These are phyloP conservation scores for Penicillium sp. DNA, from an alignment of 2,329 filamentous ascomycete genomes.

Conservation along the genomic window DNA sequence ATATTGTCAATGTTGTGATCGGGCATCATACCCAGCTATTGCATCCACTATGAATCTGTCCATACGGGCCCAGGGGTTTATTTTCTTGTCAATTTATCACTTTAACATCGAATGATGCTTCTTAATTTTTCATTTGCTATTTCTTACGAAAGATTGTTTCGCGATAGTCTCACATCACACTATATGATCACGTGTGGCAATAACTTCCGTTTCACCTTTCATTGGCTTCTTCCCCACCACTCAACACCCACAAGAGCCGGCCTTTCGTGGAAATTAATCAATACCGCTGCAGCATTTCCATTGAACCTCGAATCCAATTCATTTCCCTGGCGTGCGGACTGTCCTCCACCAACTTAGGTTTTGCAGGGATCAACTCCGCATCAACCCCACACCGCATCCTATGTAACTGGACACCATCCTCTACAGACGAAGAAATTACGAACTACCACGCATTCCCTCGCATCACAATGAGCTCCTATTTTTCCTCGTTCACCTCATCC, in stretches of 20 bases:
- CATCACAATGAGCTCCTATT: conserved; percentile 67
- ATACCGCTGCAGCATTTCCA: not conserved
- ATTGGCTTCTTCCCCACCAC: not conserved
- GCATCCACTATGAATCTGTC: conserved; percentile 23
- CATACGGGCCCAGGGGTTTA: conserved; percentile 10
- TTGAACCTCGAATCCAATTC: not conserved
- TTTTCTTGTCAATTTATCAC: not conserved
- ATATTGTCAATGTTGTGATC: conserved; percentile 21
- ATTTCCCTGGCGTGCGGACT: conserved; percentile 1
- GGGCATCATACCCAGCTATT: conserved; percentile 35
- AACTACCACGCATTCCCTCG: not conserved
- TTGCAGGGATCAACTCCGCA: conserved; percentile 16
- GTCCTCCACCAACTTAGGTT: too few species aligned
- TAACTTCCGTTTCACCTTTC: conserved; percentile 4
- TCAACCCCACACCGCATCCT: conserved; percentile 20
- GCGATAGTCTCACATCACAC: too few species aligned
- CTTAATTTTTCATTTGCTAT: not conserved
- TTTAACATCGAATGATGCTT: not conserved
- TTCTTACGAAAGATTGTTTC: too few species aligned
- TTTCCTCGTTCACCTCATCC: conserved; percentile 57
- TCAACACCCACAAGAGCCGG: conserved; percentile 15
- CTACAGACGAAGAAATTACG: not conserved
- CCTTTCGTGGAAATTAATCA: conserved; percentile 10
- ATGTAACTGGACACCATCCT: conserved; percentile 13
- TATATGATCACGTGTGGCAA: conserved; percentile 18